Evolutionary conservation across 495 filamentous ascomycete genomes (phyloP).

Genomic region (Neurospora sp.): DNA sequence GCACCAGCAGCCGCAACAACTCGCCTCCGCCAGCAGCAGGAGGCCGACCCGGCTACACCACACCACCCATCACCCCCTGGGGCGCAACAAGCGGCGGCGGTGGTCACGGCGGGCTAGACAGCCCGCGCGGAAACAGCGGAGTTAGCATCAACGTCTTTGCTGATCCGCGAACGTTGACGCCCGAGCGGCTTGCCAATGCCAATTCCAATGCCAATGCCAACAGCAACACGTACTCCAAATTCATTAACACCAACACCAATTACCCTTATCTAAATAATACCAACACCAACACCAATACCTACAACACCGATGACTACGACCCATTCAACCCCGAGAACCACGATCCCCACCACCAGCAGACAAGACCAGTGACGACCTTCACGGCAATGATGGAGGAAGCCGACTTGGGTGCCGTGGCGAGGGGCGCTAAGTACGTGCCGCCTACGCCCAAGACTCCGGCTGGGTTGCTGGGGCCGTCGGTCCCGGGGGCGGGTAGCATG

Average conservation of each 20-base stretch:
- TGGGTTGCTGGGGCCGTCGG: background rate
- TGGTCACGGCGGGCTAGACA: background rate
- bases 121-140: conserved; percentile 39
- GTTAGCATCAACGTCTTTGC: conserved; percentile 65
- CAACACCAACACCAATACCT: background rate
- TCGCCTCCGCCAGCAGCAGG: background rate
- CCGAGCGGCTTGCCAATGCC: conserved; percentile 6
- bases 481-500: background rate
- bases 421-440: conserved; percentile 29
- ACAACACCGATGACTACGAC: background rate
- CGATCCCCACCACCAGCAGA: background rate
- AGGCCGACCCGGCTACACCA: background rate
- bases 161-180: conserved; percentile 39
- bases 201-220: conserved; percentile 1
- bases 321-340: background rate
- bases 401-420: conserved; percentile 37
- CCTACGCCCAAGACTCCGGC: background rate
- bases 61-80: background rate
- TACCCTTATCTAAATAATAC: background rate
- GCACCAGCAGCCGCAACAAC: background rate
- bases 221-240: conserved; percentile 8
- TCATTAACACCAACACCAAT: conserved; percentile 20
- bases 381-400: conserved; percentile 51
- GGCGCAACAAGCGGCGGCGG: conserved; percentile 1
- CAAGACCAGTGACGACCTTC: conserved; percentile 44